Percentiles rank a stretch among this genome's conserved stretches.
phyloP scores from a whole-genome alignment of 306 rosid genomes.

The Lotus japonicus region DNA sequence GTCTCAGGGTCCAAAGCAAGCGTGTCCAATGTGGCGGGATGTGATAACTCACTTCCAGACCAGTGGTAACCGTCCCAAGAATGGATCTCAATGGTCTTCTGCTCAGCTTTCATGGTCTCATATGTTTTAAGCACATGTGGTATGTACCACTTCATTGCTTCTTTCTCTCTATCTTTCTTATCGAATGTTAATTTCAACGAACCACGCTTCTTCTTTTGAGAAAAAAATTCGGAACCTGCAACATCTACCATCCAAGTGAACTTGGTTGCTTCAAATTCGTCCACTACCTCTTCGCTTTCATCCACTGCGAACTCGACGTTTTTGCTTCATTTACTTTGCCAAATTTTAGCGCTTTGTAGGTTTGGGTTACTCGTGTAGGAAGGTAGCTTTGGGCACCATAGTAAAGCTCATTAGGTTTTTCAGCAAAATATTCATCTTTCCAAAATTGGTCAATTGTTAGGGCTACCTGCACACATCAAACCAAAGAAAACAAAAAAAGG shows the following conservation, averaged over 20 bases:
- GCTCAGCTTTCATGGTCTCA: constrained; percentile 8
- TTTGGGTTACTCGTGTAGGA: not conserved
- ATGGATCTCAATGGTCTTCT: constrained; percentile 15
- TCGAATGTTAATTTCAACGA: not conserved
- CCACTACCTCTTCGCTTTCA: constrained; percentile 18
- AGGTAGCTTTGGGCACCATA: constrained; percentile 24
- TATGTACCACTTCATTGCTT: not conserved
- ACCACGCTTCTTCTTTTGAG: not conserved
- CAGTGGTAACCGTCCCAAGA: not conserved
- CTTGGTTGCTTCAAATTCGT: constrained; percentile 18
- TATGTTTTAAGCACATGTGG: not conserved
- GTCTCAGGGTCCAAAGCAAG: constrained; percentile 31
- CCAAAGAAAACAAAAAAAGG: no score
- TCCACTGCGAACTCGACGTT: not conserved
- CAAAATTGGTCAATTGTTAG: no score
- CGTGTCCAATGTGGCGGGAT: constrained; percentile 31
- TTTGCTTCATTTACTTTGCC: not conserved
- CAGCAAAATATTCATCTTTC: no score
- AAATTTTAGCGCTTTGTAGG: constrained; percentile 21
- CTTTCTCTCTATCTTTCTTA: constrained; percentile 21
- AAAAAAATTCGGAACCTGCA: not conserved
- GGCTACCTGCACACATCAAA: no score
- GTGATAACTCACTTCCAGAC: constrained; percentile 12
- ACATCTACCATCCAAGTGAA: no score
- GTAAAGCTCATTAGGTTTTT: no score